Evolutionary conservation across 2,329 filamentous ascomycete species (phyloP), one percentile per base, ranked within the genome.

Genomic region (Penicillium crustosum): DNA sequence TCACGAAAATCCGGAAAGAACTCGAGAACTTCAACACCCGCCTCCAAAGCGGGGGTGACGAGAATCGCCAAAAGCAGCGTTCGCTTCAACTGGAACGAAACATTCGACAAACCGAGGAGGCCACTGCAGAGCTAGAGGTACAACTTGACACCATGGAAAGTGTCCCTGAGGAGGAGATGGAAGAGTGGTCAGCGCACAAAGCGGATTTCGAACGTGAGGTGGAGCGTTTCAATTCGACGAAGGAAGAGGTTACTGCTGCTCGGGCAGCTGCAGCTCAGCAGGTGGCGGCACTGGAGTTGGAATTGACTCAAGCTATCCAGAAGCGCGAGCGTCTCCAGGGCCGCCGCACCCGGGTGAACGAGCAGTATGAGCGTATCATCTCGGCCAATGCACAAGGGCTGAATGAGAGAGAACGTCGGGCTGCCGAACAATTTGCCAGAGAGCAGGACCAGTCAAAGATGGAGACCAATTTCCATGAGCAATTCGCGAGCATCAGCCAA

Each of bases 31-130:
- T 83, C 58, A 82, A 78, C 62, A 77, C 79, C 62, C 83, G 85
- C 60, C 78, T 88, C 33, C 82, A 83, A 29, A 82, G 83, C 55
- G 82, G 82, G 61, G 83, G 82, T 52, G 82, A 82, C 64, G 86
- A 88, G 67, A 86, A 86, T 65, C 79, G 83, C 60, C 84, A 86
- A 71, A 82, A 82, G 62, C 84, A 86, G 67, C 82, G 85, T 61
- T 81, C 83, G 38, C 75, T 84, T 60, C 86, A 88, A 66, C 78
- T 87, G 59, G 83, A 82, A 61, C 83, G 86, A 64, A 85, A 82
- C 62, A 86, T 86, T 63, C 80, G 80, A 55, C 85, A 87, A 71
- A 85, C 85, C 5, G 85, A 88, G 64, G 85, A 87, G 66, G 82
- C 83, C 29, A 82, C 82, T n/a, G 77, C 77, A 35, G 79, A 79